These are phyloP conservation scores for Arthonia radiata DNA, from an alignment of 495 filamentous ascomycete species.

Conservation along the genomic window DNA sequence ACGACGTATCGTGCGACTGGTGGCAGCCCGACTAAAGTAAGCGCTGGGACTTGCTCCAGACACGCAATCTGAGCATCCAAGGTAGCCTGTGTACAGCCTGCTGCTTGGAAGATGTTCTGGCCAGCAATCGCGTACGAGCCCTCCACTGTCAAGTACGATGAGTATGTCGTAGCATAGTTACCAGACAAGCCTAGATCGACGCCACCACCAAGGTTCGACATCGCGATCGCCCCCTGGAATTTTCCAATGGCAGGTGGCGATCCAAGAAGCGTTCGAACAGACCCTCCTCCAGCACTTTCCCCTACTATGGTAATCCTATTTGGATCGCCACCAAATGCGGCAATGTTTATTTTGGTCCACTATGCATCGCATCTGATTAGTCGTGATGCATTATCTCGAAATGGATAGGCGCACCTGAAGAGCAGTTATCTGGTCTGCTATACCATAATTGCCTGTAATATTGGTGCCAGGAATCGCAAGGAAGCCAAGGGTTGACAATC, in stretches of 20 bases:
- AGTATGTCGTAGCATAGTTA: constrained; percentile 23
- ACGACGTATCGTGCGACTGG: constrained; percentile 20
- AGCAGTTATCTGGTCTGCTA: constrained; percentile 7
- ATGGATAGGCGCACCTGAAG: background rate
- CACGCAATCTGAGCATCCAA: constrained; percentile 16
- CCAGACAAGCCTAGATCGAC: constrained; percentile 13
- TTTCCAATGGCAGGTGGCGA: constrained; percentile 16
- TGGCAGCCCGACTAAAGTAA: constrained; percentile 9
- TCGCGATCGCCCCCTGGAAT: constrained; percentile 17
- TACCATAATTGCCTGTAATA: constrained; percentile 8
- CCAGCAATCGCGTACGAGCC: constrained; percentile 16
- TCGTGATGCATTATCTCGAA: background rate
- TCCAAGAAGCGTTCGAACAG: constrained; percentile 7
- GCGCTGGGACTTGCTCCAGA: constrained; percentile 13
- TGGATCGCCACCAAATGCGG: constrained; percentile 7
- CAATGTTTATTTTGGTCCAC: constrained; percentile 7
- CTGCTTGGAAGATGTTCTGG: constrained; percentile 13
- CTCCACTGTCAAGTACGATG: constrained; percentile 20
- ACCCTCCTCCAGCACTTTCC: constrained; percentile 3
- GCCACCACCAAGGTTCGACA: constrained; percentile 22
- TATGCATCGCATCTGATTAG: background rate
- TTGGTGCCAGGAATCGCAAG: constrained; percentile 8
- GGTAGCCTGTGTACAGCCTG: constrained; percentile 13
- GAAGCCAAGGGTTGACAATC: constrained; percentile 5
- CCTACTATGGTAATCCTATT: constrained; percentile 7